phyloP scores from a whole-genome alignment of 345 rosid species.

The Linum trigynum region DNA sequence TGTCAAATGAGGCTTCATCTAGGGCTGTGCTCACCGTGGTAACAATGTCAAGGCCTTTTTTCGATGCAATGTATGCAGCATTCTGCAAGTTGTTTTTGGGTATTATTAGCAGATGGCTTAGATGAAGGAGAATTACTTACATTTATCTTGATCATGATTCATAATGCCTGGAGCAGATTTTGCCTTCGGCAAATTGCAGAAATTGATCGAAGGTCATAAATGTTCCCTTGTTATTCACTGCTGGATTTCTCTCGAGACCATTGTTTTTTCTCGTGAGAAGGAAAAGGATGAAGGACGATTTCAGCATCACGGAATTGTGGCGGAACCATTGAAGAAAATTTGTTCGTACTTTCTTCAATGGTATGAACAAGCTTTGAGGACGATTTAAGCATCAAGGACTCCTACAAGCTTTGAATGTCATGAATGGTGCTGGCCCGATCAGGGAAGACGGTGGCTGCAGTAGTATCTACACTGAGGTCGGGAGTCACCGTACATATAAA shows the following conservation, averaged over 20 bases:
- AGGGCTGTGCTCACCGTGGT: conserved; percentile 41
- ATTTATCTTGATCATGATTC: conserved; percentile 62
- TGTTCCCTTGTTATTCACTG: conserved; percentile 53
- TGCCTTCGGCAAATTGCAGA: conserved; percentile 59
- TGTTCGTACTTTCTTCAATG: conserved; percentile 38
- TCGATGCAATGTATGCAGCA: conserved; percentile 75
- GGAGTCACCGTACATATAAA: conserved; percentile 59
- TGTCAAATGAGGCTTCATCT: conserved; percentile 52
- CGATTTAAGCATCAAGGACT: conserved; percentile 72
- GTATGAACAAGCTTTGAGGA: conserved; percentile 39
- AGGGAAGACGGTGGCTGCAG: conserved; percentile 46
- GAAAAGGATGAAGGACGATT: neutral
- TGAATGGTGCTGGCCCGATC: conserved; percentile 41
- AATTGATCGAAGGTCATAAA: conserved; percentile 50
- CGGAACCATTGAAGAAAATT: neutral
- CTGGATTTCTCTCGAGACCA: conserved; percentile 49
- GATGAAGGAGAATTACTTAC: conserved; percentile 20
- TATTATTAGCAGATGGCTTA: neutral
- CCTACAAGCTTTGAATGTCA: conserved; percentile 58
- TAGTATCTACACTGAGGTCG: conserved; percentile 52
- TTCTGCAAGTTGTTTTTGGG: conserved; percentile 31
- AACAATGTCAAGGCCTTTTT: conserved; percentile 60
- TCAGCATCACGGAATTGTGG: neutral
- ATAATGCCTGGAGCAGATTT: conserved; percentile 65
- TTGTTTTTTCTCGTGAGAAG: conserved; percentile 1